These are phyloP conservation scores for Caulochytrium protostelioides DNA, from an alignment of 371 early-diverging fungal species.

Conservation along the genomic window DNA sequence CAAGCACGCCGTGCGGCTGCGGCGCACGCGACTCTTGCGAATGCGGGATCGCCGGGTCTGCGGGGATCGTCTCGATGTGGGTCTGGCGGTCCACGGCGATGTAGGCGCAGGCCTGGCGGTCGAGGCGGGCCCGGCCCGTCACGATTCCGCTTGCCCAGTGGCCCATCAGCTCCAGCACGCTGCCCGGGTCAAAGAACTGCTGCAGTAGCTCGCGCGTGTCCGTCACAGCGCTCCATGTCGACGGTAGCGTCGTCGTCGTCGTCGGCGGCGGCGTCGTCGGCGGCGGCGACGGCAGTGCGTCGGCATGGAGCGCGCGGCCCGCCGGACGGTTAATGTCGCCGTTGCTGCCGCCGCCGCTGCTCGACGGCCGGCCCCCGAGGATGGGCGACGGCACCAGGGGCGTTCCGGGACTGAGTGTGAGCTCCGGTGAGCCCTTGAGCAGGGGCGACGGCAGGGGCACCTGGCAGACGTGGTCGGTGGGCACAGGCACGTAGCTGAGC, in stretches of 20 bases:
- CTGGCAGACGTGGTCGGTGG: conserved; percentile 36
- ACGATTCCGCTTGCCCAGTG: conserved; percentile 79
- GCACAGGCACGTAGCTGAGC: conserved; percentile 75
- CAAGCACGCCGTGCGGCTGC: conserved; percentile 96
- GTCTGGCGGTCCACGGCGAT: conserved; percentile 89
- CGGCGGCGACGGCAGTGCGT: no score
- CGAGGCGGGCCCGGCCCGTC: conserved; percentile 84
- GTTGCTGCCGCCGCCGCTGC: conserved; percentile 39
- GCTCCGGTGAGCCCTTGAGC: no score
- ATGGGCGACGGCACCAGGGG: conserved; percentile 13
- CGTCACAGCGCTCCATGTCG: no score
- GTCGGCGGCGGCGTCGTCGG: no score
- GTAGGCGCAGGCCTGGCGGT: no score
- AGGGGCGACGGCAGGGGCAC: conserved; percentile 6
- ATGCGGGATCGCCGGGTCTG: conserved; percentile 77
- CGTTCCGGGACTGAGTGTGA: no score
- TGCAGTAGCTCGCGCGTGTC: conserved; percentile 57
- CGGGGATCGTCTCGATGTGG: conserved; percentile 73
- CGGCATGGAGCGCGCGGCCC: conserved; percentile 79
- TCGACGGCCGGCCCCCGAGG: conserved; percentile 10
- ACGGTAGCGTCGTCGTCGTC: no score
- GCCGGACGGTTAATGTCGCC: conserved; percentile 54
- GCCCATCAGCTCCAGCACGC: conserved; percentile 62
- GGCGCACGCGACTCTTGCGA: conserved; percentile 69
- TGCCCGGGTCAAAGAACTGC: conserved; percentile 20